These are phyloP conservation scores for Laetiporus sulphureus DNA, from an alignment of 1,284 basidiomycete species.

Conservation along the genomic window DNA sequence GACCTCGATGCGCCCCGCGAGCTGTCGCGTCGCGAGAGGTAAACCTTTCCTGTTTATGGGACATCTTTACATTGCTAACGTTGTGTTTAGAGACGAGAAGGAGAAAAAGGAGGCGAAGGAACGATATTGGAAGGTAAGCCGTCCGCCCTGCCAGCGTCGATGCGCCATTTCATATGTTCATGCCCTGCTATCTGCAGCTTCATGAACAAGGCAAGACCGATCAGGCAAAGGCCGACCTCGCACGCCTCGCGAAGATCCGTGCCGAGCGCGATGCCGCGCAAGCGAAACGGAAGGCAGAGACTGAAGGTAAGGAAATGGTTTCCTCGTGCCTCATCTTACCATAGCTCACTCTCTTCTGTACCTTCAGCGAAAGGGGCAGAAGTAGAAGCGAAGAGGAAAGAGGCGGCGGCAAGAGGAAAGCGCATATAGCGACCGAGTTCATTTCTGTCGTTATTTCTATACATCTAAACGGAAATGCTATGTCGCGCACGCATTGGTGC, in stretches of 20 bases:
- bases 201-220: conserved; percentile 80
- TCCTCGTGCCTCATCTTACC: not conserved
- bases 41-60: not conserved
- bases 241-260: conserved; percentile 80
- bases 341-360: conserved; percentile 2
- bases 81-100: conserved; percentile 67
- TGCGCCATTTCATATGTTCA: not conserved
- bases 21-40: conserved; percentile 24
- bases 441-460: conserved; percentile 1
- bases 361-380: conserved; percentile 38
- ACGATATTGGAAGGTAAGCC: conserved; percentile 71
- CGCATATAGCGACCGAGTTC: conserved; percentile 9
- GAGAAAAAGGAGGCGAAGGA: conserved; percentile 87
- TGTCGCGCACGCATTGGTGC: not conserved
- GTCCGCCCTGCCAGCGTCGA: not conserved
- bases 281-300: conserved; percentile 79
- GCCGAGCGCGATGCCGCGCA: conserved; percentile 81
- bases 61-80: not conserved
- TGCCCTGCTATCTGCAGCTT: conserved; percentile 34
- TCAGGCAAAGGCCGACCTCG: conserved; percentile 82
- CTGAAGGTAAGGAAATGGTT: conserved; percentile 52
- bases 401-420: conserved; percentile 17
- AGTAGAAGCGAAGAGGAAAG: conserved; percentile 33
- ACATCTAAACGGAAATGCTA: not conserved
- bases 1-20: conserved; percentile 21